Evolutionary conservation across 1,139 yeast genomes (phyloP).

Genomic region (Saccharomyces hybrid): DNA sequence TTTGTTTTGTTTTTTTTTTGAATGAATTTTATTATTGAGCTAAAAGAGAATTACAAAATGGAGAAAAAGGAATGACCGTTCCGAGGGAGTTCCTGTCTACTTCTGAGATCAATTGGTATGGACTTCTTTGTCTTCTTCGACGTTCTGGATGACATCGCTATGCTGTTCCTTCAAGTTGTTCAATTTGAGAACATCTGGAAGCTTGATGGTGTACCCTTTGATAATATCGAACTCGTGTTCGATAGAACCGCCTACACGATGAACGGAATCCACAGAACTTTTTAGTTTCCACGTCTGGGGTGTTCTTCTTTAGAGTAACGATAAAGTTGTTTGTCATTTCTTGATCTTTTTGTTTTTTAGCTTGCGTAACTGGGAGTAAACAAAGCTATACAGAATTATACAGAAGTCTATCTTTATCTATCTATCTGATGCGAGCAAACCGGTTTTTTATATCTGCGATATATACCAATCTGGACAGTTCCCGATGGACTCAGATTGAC

Average conservation of each 20-base stretch:
- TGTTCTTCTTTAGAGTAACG: slow-evolving; percentile 25
- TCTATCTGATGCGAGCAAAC: not conserved
- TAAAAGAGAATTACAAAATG: not conserved
- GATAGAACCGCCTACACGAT: slow-evolving; percentile 53
- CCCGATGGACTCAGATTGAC: not conserved
- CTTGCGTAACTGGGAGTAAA: not conserved
- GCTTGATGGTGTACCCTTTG: slow-evolving; percentile 48
- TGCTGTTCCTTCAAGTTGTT: slow-evolving; percentile 18
- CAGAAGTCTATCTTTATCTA: not conserved
- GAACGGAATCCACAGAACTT: slow-evolving; percentile 23
- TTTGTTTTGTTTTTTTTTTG: not conserved
- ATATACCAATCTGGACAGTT: not conserved
- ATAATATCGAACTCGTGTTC: slow-evolving; percentile 57
- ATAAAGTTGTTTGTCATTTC: slow-evolving; percentile 20
- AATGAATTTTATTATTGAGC: not conserved
- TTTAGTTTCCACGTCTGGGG: slow-evolving; percentile 19
- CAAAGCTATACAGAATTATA: no score
- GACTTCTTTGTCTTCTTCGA: slow-evolving; percentile 27
- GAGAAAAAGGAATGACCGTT: not conserved
- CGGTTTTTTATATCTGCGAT: not conserved
- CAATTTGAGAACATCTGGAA: slow-evolving; percentile 20
- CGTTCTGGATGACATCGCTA: slow-evolving; percentile 18
- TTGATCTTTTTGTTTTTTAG: slow-evolving; percentile 3
- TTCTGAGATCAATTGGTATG: slow-evolving; percentile 6
- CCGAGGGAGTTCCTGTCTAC: not conserved